Conservation (phyloP, 805 yeast genomes). For the Candida pseudoglaebosa region DNA sequence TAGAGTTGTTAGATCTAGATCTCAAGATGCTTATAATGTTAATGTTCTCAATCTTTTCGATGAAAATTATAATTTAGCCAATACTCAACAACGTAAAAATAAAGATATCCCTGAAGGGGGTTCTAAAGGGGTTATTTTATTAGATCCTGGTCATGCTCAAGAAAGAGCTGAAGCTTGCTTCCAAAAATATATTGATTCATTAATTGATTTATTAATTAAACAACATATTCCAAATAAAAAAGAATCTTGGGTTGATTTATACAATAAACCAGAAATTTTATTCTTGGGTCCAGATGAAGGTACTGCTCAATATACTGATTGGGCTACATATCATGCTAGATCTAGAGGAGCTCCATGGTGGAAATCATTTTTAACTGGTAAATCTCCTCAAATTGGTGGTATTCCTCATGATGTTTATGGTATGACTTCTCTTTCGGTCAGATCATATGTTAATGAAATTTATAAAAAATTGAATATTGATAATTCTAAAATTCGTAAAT, state of each 20-base stretch:
- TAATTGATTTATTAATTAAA: slow-evolving; percentile 73
- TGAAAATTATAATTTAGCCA: slow-evolving; percentile 93
- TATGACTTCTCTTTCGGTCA: slow-evolving; percentile 93
- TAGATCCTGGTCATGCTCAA: slow-evolving; percentile 74
- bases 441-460: slow-evolving; percentile 84
- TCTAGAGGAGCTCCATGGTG: slow-evolving; percentile 94
- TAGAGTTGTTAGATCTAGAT: slow-evolving; percentile 86
- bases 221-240: slow-evolving; percentile 70
- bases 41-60: slow-evolving; percentile 89
- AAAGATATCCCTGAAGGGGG: slow-evolving; percentile 99
- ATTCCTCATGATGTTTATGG: slow-evolving; percentile 98
- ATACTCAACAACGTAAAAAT: slow-evolving; percentile 94
- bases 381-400: slow-evolving; percentile 88
- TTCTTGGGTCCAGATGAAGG: slow-evolving; percentile 99
- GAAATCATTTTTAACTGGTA: slow-evolving; percentile 98
- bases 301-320: slow-evolving; percentile 90
- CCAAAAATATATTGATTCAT: slow-evolving; percentile 87
- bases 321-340: slow-evolving; percentile 96
- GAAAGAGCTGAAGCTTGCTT: slow-evolving; percentile 80
- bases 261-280: slow-evolving; percentile 80
- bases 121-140: slow-evolving; percentile 90
- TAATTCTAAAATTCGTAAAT: slow-evolving; percentile 57
- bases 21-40: slow-evolving; percentile 76
- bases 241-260: slow-evolving; percentile 80
- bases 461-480: slow-evolving; percentile 73